Conservation (phyloP, 441 rosid genomes). For the Eruca vesicaria region DNA sequence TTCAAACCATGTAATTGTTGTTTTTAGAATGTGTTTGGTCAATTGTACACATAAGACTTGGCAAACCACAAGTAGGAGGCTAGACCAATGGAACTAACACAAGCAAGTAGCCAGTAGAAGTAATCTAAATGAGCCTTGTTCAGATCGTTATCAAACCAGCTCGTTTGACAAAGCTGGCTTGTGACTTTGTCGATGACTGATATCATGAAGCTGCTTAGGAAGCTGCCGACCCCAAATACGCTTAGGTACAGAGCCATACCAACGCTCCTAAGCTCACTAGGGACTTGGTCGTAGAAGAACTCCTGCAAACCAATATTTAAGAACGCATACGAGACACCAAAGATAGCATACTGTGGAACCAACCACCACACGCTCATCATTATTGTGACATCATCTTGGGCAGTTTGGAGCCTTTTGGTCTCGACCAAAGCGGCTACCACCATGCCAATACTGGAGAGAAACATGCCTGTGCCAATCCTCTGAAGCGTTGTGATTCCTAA, state of each 20-base stretch:
- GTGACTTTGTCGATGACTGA: slow-evolving; percentile 33
- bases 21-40: neutral
- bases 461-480: neutral
- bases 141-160: too few relatives aligned
- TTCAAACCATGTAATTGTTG: neutral
- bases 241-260: slow-evolving; percentile 18
- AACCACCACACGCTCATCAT: neutral
- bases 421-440: neutral
- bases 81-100: slow-evolving; percentile 29
- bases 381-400: neutral
- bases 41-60: too few relatives aligned
- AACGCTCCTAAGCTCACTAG: neutral
- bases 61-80: slow-evolving; percentile 14
- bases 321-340: neutral
- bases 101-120: slow-evolving; percentile 50
- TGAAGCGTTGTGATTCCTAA: neutral
- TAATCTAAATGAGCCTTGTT: too few relatives aligned
- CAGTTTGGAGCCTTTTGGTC: neutral
- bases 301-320: neutral
- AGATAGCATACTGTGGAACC: neutral
- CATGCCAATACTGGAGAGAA: neutral
- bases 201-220: slow-evolving; percentile 45
- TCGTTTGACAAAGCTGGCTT: slow-evolving; percentile 21
- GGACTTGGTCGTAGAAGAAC: neutral
- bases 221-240: slow-evolving; percentile 36